A percentile compares a stretch with the other conserved stretches of the same genome.
These are phyloP conservation scores for Aquanectria penicillioides DNA, from an alignment of 2,329 filamentous ascomycete genomes.

Conservation along the genomic window DNA sequence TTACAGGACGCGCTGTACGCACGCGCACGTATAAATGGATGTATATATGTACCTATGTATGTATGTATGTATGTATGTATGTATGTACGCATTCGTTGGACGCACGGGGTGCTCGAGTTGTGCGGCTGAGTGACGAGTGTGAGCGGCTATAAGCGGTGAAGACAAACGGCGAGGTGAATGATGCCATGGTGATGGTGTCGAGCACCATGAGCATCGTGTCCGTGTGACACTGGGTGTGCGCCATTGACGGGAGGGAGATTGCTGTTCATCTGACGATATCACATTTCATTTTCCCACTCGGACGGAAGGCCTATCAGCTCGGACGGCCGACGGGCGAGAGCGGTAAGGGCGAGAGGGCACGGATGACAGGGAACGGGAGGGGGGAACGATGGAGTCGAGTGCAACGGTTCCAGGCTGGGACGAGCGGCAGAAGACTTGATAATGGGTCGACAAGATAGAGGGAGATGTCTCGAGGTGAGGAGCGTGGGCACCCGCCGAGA, in stretches of 20 bases:
- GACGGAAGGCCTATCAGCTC: background rate
- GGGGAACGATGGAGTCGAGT: background rate
- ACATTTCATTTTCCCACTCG: background rate
- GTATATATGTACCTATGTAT: no score
- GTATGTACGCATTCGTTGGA: no score
- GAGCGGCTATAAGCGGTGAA: slow-evolving; percentile 17
- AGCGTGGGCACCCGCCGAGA: no score
- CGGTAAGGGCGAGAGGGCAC: background rate
- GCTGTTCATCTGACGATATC: slow-evolving; percentile 16
- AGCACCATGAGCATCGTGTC: background rate
- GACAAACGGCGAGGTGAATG: background rate
- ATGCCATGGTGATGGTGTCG: slow-evolving; percentile 14
- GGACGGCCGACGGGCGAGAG: background rate
- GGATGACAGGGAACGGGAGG: background rate
- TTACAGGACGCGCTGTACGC: no score
- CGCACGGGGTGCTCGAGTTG: no score
- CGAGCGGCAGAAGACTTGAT: background rate
- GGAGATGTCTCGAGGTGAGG: no score
- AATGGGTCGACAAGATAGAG: slow-evolving; percentile 5
- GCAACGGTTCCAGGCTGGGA: no score
- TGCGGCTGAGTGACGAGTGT: background rate
- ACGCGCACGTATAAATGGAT: no score
- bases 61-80: no score
- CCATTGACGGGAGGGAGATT: background rate
- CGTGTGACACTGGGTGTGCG: slow-evolving; percentile 2